A percentile compares a stretch with the other conserved stretches of the same genome.
Conservation (phyloP, 139 green algal genomes). For the Closterium sp. region DNA sequence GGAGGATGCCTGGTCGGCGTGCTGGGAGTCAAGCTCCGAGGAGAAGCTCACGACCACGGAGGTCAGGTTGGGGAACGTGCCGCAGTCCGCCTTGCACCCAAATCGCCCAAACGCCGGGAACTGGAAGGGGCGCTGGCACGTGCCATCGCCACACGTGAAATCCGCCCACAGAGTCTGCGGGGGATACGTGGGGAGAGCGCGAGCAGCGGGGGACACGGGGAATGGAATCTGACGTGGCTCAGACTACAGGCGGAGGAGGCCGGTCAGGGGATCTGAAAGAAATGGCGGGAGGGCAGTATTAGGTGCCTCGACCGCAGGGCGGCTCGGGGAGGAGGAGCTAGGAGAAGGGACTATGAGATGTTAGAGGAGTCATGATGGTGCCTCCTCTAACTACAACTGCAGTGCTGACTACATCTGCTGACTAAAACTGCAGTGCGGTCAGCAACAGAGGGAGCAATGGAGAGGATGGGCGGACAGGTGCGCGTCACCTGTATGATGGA, state of each 20-base stretch:
- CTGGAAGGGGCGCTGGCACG: conserved; percentile 77
- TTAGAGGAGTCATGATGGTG: too few species aligned
- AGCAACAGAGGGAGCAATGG: background rate
- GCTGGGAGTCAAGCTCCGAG: background rate
- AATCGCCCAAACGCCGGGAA: conserved; percentile 78
- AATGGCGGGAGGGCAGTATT: too few species aligned
- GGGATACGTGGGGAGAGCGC: background rate
- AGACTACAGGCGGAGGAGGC: too few species aligned
- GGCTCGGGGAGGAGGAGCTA: too few species aligned
- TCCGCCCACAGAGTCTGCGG: conserved; percentile 65
- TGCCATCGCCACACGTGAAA: conserved; percentile 74
- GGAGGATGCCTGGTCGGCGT: background rate
- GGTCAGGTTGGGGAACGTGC: conserved; percentile 20
- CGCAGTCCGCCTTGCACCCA: conserved; percentile 79
- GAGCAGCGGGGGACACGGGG: too few species aligned
- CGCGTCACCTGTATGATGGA: conserved; percentile 34
- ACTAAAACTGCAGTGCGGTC: too few species aligned
- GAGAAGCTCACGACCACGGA: background rate
- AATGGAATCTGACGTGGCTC: too few species aligned
- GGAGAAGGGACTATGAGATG: too few species aligned
- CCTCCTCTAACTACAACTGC: too few species aligned
- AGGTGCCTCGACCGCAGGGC: too few species aligned
- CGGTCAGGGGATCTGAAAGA: too few species aligned
- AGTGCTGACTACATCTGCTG: too few species aligned
- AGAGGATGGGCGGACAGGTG: background rate